Evolutionary conservation across 768 basidiomycete genomes (phyloP), one percentile per base, ranked within the genome.

Genomic region (Sarcodon aspratus): DNA sequence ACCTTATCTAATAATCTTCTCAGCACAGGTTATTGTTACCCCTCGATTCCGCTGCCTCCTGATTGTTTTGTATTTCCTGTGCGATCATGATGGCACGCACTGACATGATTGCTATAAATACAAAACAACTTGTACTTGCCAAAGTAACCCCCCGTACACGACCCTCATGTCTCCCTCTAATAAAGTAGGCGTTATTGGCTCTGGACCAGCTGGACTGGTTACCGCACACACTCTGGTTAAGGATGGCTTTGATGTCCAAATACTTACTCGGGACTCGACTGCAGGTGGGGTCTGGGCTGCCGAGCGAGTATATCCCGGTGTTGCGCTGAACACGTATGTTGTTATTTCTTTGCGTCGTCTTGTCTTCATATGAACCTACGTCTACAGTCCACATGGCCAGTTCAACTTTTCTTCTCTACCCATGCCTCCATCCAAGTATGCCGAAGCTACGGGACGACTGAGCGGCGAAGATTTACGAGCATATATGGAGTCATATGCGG

Each of bases 211-310:
- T 3, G 80, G 78, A 6, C 65, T 82, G 32, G 74, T 82, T 55
- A 79, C 74, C 3, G 78, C 76, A 1, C 66, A 81, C 36, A 70
- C 71, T 10, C 68, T 82, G 6, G 55, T 74, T 11, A 65, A 68
- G 37, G 82, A 83, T 48, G 80, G 80, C 0, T 82, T 82, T 58
- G 54, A 72, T 36, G 71, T 85, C 2, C 69, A 75, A 34, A 55
- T 85, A 8, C 58, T 83, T 31, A 75, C 80, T n/a, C 66, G 73
- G 17, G 81, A 83, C 58, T 62, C 57, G 18, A 66, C 71, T 2
- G 66, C 69, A 2, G 81, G 82, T 18, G 82, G 82, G 1, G 73
- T 76, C 1, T 82, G 81, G 82, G 66, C 71, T 5, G 63, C 58
- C 13, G 68, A 71, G 10, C 67, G 78, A 4, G 63, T 81, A 0